phyloP scores from a whole-genome alignment of 805 yeast species.

The Pichia membranifaciens region DNA sequence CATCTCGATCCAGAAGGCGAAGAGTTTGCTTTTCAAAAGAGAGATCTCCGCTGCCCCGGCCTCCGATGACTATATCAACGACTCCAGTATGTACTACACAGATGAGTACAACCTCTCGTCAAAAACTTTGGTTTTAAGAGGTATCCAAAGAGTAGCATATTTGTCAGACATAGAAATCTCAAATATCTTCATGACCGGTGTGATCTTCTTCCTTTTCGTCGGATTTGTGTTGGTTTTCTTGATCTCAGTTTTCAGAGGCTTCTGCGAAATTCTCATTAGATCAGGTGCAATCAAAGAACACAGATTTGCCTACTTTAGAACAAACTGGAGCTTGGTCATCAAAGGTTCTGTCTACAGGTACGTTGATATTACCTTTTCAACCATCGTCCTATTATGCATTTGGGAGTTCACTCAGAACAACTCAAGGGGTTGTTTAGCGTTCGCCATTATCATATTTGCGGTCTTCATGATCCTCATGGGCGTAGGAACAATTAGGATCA shows the following conservation, averaged over 20 bases:
- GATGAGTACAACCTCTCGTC: constrained; percentile 60
- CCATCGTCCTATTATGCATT: constrained; percentile 68
- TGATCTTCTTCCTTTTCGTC: constrained; percentile 76
- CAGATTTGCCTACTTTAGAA: constrained; percentile 70
- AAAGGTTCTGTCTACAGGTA: constrained; percentile 87
- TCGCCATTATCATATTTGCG: constrained; percentile 66
- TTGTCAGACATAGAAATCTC: constrained; percentile 82
- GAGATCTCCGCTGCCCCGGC: constrained; percentile 37
- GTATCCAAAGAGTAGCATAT: constrained; percentile 87
- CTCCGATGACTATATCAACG: constrained; percentile 40
- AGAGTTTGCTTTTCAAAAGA: constrained; percentile 30
- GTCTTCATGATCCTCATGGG: constrained; percentile 53
- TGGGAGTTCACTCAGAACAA: constrained; percentile 88
- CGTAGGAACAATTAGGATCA: constrained; percentile 72
- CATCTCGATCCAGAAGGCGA: constrained; percentile 70
- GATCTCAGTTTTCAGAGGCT: constrained; percentile 60
- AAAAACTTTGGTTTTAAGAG: constrained; percentile 77
- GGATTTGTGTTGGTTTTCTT: constrained; percentile 54
- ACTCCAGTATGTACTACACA: constrained; percentile 54
- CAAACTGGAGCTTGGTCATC: constrained; percentile 75
- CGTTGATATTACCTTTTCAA: constrained; percentile 81
- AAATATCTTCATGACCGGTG: constrained; percentile 77
- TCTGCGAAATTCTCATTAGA: constrained; percentile 56
- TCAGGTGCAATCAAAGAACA: constrained; percentile 53
- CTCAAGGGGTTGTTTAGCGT: constrained; percentile 74